Base-by-base conservation (phyloP, 768 basidiomycete species). In the Thelephora aurantiotincta region DNA sequence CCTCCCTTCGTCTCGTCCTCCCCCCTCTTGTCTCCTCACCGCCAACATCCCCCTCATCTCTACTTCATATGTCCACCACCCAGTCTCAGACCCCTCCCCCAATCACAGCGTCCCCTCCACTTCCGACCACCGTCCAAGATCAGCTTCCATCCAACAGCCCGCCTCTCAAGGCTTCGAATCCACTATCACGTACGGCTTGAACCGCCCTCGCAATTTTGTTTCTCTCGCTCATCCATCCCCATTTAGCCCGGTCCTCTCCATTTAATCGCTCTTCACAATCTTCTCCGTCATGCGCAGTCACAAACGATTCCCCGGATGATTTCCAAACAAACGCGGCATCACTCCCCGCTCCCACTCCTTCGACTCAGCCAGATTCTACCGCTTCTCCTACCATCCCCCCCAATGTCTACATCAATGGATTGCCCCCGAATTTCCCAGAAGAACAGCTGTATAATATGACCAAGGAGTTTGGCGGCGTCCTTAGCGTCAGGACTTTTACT, bases 341-440 rank as follows among this genome's bases (percentile, higher is more conserved):
- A 30, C 26, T 30, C 9, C 37, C 37, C n/a, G 37, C 11, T 3
- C 37, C 37, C 37, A 38, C 37, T 38, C 37, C 11, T 38, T 38
- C 20, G 11, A 11, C 37, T 22, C 37, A n/a, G n/a, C 37, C 37
- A 16, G 37, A 38, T 11, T 38, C 37, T 38, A 11, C 35, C 16
- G 35, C n/a, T n/a, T n/a, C n/a, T n/a, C 19, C 36, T 37, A 14
- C 22, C 22, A 18, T 22, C 14, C 38, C 82, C 1, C 83, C 87
- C 0, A 90, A 90, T 55, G 82, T 90, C 0, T 90, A 90, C 59
- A 88, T 90, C 65, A 90, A 90, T 56, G 87, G 87, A 11, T 72
- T 91, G 13, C 86, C 85, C 2, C 82, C 86, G 4, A 78, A 87
- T 63, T 89, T 75, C 56, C 78, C 84, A 0, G 87, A 89, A 56